phyloP scores from a whole-genome alignment of 177 flowering plant species.

The Vitis hybrid region DNA sequence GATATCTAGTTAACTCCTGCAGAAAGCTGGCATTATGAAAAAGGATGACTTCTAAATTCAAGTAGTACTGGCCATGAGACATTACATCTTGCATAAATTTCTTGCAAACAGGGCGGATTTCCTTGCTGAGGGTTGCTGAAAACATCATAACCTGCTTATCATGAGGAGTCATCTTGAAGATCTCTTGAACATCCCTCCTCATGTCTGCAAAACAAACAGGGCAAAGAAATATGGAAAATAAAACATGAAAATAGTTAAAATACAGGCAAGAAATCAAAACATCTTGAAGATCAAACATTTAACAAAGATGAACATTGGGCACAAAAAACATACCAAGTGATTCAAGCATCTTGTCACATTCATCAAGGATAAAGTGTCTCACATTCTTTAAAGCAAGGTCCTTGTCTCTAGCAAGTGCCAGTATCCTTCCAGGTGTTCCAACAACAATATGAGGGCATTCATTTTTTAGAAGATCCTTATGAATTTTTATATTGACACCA shows the following conservation, averaged over 20 bases:
- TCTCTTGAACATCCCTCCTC: slow-evolving; percentile 98
- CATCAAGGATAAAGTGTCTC: slow-evolving; percentile 96
- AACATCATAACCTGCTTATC: slow-evolving; percentile 99
- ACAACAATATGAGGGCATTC: slow-evolving; percentile 99
- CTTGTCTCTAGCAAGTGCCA: slow-evolving; percentile 90
- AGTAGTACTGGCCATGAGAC: slow-evolving; percentile 60
- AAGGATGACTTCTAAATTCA: slow-evolving; percentile 45
- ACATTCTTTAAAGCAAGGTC: slow-evolving; percentile 92
- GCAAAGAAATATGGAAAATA: neutral
- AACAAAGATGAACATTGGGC: neutral
- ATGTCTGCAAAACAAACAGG: slow-evolving; percentile 55
- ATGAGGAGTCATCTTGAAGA: slow-evolving; percentile 97
- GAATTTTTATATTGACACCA: slow-evolving; percentile 83
- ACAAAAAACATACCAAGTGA: slow-evolving; percentile 69
- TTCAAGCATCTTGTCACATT: slow-evolving; percentile 99
- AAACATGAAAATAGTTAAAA: neutral
- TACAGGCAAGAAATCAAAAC: neutral
- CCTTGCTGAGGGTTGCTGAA: slow-evolving; percentile 97
- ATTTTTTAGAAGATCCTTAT: slow-evolving; percentile 91
- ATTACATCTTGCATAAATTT: slow-evolving; percentile 99
- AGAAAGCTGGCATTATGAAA: slow-evolving; percentile 34
- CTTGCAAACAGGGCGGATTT: slow-evolving; percentile 99
- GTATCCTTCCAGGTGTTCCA: slow-evolving; percentile 95
- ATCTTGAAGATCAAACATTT: neutral
- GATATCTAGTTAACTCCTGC: slow-evolving; percentile 17